phyloP scores from a whole-genome alignment of 2,329 filamentous ascomycete genomes.

The Alternaria infectoria region DNA sequence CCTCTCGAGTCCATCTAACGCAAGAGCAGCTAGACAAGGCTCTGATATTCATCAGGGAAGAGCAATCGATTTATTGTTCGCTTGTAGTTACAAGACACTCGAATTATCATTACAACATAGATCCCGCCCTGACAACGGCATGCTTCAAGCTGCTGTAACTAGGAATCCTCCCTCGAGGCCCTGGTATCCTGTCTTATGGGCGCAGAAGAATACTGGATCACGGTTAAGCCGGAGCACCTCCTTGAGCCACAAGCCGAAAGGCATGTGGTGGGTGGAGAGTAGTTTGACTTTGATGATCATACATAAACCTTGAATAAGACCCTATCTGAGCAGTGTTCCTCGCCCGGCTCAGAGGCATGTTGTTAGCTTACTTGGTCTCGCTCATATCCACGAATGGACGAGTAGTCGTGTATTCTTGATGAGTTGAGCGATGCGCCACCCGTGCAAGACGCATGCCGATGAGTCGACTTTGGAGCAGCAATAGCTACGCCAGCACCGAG shows the following conservation, averaged over 20 bases:
- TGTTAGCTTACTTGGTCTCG: background rate
- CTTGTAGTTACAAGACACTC: slow-evolving; percentile 1
- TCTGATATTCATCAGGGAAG: background rate
- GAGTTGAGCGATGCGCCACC: background rate
- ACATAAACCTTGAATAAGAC: slow-evolving; percentile 59
- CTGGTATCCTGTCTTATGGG: slow-evolving; percentile 82
- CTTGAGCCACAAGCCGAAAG: slow-evolving; percentile 83
- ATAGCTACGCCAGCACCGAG: background rate
- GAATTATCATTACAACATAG: slow-evolving; percentile 14
- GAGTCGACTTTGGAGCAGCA: background rate
- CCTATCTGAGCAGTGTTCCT: background rate
- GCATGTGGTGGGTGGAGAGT: slow-evolving; percentile 80
- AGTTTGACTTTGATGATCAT: slow-evolving; percentile 94
- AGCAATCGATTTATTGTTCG: slow-evolving; percentile 20
- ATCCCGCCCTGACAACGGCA: slow-evolving; percentile 61
- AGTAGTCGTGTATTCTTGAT: background rate
- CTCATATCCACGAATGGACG: background rate
- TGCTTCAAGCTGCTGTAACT: slow-evolving; percentile 62
- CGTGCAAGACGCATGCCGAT: background rate
- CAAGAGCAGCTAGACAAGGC: background rate
- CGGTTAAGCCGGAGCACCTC: slow-evolving; percentile 99
- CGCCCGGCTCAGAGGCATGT: background rate
- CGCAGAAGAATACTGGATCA: slow-evolving; percentile 76
- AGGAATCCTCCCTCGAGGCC: slow-evolving; percentile 68
- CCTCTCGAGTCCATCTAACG: background rate